These are phyloP conservation scores for Zygotorulaspora florentina DNA, from an alignment of 805 yeast species.

Conservation along the genomic window DNA sequence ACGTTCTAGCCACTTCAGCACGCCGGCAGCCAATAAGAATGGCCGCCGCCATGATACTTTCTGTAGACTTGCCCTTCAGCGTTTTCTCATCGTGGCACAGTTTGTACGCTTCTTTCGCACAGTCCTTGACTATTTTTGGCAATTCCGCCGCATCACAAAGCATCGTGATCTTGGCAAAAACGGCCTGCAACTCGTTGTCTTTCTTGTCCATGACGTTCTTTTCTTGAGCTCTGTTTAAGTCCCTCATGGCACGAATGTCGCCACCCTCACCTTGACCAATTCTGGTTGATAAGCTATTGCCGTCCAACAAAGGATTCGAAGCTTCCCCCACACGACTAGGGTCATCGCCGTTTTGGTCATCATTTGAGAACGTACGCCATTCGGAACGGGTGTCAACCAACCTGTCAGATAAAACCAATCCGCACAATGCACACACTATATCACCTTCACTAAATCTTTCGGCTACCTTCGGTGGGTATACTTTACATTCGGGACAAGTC, in stretches of 20 bases:
- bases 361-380: slow-evolving; percentile 98
- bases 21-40: slow-evolving; percentile 92
- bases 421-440: slow-evolving; percentile 97
- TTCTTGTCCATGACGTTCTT: slow-evolving; percentile 79
- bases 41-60: slow-evolving; percentile 94
- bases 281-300: slow-evolving; percentile 87
- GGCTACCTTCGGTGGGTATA: slow-evolving; percentile 89
- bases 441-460: slow-evolving; percentile 97
- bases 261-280: slow-evolving; percentile 86
- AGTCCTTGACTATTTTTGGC: slow-evolving; percentile 93
- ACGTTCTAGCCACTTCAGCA: slow-evolving; percentile 90
- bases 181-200: slow-evolving; percentile 82
- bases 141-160: slow-evolving; percentile 96
- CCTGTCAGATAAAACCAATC: slow-evolving; percentile 84
- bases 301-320: slow-evolving; percentile 83
- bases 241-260: slow-evolving; percentile 82
- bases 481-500: slow-evolving; percentile 94
- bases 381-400: slow-evolving; percentile 94
- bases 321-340: slow-evolving; percentile 99
- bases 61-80: slow-evolving; percentile 86
- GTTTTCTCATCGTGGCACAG: slow-evolving; percentile 82
- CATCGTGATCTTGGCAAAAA: slow-evolving; percentile 86
- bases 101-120: slow-evolving; percentile 94
- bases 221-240: slow-evolving; percentile 84
- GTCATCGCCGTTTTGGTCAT: slow-evolving; percentile 96